These are phyloP conservation scores for Globisporangium barbulae DNA, from an alignment of 352 stramenopile species.

Conservation along the genomic window DNA sequence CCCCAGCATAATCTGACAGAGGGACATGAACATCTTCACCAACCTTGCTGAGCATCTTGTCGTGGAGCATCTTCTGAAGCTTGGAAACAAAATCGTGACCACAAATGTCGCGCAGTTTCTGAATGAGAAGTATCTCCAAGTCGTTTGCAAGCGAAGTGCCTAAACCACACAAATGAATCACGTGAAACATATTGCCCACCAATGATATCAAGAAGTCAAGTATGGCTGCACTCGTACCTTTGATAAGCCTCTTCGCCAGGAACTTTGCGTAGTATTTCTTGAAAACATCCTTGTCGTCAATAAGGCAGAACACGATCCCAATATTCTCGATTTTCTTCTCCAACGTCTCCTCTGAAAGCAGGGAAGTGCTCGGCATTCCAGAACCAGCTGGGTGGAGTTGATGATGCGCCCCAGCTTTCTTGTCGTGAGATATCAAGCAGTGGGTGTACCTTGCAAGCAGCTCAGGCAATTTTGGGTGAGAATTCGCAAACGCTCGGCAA, in stretches of 20 bases:
- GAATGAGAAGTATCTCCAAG: slow-evolving; percentile 73
- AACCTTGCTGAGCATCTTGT: slow-evolving; percentile 85
- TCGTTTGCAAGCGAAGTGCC: slow-evolving; percentile 72
- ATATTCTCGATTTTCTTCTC: slow-evolving; percentile 84
- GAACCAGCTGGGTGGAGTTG: slow-evolving; percentile 25
- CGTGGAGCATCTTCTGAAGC: slow-evolving; percentile 87
- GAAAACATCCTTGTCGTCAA: slow-evolving; percentile 89
- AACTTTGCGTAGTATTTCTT: slow-evolving; percentile 89
- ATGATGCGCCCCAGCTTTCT: slow-evolving; percentile 20
- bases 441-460: slow-evolving; percentile 84
- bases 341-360: slow-evolving; percentile 50
- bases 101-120: slow-evolving; percentile 84
- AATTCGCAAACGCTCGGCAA: slow-evolving; percentile 84
- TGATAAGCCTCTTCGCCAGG: slow-evolving; percentile 79
- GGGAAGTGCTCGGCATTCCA: slow-evolving; percentile 21
- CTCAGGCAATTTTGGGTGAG: slow-evolving; percentile 71
- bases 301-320: slow-evolving; percentile 83
- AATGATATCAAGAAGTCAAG: not conserved
- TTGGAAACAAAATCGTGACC: slow-evolving; percentile 87
- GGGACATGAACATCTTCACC: not conserved
- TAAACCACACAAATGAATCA: slow-evolving; percentile 2
- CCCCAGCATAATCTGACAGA: not conserved
- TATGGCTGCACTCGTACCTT: slow-evolving; percentile 37
- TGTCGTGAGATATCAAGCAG: slow-evolving; percentile 80
- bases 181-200: not conserved